Conservation (phyloP, 441 rosid genomes). For the Sinapis alba region DNA sequence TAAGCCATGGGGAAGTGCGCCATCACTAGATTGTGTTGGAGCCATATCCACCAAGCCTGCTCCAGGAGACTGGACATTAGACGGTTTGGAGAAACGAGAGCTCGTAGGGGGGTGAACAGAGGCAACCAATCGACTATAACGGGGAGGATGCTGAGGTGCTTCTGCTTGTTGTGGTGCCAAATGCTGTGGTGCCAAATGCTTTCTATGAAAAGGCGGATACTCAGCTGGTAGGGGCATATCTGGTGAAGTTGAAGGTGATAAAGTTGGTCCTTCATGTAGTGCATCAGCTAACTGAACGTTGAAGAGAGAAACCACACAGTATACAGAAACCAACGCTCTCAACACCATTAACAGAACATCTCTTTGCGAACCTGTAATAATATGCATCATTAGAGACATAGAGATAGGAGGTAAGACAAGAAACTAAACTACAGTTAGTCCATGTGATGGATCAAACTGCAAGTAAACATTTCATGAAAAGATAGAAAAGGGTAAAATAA, state of each 20-base stretch:
- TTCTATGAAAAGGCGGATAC: slow-evolving; percentile 48
- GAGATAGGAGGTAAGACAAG: neutral
- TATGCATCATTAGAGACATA: slow-evolving; percentile 15
- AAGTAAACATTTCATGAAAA: neutral
- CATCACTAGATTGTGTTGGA: slow-evolving; percentile 60
- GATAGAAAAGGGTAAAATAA: neutral
- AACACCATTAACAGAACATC: slow-evolving; percentile 30
- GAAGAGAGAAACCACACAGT: slow-evolving; percentile 43
- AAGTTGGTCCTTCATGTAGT: slow-evolving; percentile 42
- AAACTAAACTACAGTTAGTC: slow-evolving; percentile 11
- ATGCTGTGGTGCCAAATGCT: slow-evolving; percentile 54
- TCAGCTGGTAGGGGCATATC: slow-evolving; percentile 52
- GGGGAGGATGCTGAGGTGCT: slow-evolving; percentile 61
- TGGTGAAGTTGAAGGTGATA: slow-evolving; percentile 45
- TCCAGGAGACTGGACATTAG: slow-evolving; percentile 54
- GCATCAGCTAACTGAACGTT: slow-evolving; percentile 45
- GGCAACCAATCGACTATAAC: slow-evolving; percentile 56
- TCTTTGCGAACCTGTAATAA: slow-evolving; percentile 25
- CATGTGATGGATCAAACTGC: neutral
- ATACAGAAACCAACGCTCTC: slow-evolving; percentile 46
- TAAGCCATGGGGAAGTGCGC: slow-evolving; percentile 58
- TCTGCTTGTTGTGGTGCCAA: slow-evolving; percentile 47
- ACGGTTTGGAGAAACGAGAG: slow-evolving; percentile 51
- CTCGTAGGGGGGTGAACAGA: slow-evolving; percentile 64
- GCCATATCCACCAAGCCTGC: slow-evolving; percentile 65